Evolutionary conservation across 352 stramenopile genomes (phyloP), one percentile per base, ranked within the genome.

Genomic region (Pythium sukuiense): DNA sequence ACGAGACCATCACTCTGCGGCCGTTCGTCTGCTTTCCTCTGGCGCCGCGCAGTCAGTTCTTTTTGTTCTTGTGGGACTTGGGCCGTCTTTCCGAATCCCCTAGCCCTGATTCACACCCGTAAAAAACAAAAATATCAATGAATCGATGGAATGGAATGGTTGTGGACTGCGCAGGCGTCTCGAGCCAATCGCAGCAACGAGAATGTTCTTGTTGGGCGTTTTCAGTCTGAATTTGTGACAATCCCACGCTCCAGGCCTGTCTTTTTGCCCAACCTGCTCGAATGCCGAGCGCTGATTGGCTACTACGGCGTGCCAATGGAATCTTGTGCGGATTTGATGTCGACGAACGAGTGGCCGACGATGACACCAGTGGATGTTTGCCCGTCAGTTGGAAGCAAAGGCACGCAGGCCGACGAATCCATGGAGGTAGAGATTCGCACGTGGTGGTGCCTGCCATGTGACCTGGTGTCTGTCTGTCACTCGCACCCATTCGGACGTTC

Each of bases 181-280:
- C 20, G 20, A 65, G 66, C 66, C 67, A 69, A 73, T 69, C 58
- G 65, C 37, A 33, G 45, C 53, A 69, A 72, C 57, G 59, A 76
- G 70, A 76, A 73, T 50, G 61, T 71, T 76, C 65, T 69, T 71
- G 58, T 66, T 59, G 48, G 57, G 66, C 16, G 24, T 18, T 45
- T 56, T 56, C 3, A 39, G 37, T 16, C 29, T 6, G 26, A 26
- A 53, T 65, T 50, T 58, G 59, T 57, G 59, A 65, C 48, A 56
- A 45, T 56, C 35, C 33, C 37, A 53, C 12, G 27, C 26, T 27
- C 33, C 20, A 0, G 33, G 11, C 39, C 39, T 56, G 43, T 55
- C 56, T 62, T 56, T 30, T 9, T 39, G 24, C 41, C 63, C 26
- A 37, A 32, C 55, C 48, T 16, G 33, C 26, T 35, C 52, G 14